A percentile compares a stretch with the other conserved stretches of the same genome.
Conservation (phyloP, 371 early-diverging fungal genomes). For the Mucor ambiguus region DNA sequence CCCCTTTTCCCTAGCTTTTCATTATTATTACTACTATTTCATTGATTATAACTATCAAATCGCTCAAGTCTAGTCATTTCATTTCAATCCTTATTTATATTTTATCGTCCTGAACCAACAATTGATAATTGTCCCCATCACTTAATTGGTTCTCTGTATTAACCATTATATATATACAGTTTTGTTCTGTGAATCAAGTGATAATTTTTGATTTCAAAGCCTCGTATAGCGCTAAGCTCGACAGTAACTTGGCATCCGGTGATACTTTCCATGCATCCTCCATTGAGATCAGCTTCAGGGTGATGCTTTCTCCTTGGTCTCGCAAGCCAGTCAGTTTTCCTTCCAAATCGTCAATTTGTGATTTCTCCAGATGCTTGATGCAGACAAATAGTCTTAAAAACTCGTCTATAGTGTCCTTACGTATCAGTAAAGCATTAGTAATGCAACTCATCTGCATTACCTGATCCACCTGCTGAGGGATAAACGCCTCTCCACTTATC, state of each 20-base stretch:
- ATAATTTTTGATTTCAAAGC: conserved; percentile 36
- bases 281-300: conserved; percentile 64
- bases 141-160: no score
- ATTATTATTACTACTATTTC: no score
- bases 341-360: conserved; percentile 59
- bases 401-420: conserved; percentile 56
- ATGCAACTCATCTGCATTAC: conserved; percentile 6
- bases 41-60: no score
- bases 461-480: conserved; percentile 79
- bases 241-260: conserved; percentile 74
- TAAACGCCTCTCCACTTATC: conserved; percentile 64
- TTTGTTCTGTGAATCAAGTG: not conserved
- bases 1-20: no score
- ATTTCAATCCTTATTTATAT: no score
- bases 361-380: conserved; percentile 55
- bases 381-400: conserved; percentile 72
- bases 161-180: not conserved
- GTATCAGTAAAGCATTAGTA: conserved; percentile 1
- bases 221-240: conserved; percentile 71
- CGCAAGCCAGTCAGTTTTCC: conserved; percentile 73
- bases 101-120: no score
- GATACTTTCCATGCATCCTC: conserved; percentile 67
- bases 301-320: conserved; percentile 80
- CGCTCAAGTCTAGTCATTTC: no score
- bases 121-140: no score